phyloP scores from a whole-genome alignment of 805 yeast species.

The Yarrowia bubula region DNA sequence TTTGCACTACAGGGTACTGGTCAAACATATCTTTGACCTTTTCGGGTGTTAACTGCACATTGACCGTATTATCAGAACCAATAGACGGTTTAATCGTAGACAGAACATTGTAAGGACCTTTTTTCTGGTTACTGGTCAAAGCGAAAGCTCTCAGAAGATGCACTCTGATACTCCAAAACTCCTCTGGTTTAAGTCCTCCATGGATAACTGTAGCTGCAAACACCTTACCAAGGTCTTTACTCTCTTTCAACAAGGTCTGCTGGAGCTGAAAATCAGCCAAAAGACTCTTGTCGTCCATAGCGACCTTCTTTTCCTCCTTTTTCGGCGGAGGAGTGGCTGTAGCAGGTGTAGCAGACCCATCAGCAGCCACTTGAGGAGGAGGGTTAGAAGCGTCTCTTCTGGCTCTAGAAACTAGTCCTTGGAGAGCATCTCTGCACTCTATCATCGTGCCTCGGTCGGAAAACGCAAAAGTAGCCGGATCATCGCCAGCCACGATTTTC shows the following conservation, averaged over 20 bases:
- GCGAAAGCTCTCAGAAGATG: conserved; percentile 83
- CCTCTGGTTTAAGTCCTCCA: conserved; percentile 67
- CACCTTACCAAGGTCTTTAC: conserved; percentile 63
- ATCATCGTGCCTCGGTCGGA: conserved; percentile 22
- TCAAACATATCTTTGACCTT: conserved; percentile 85
- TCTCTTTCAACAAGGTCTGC: conserved; percentile 68
- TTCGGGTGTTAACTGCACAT: conserved; percentile 87
- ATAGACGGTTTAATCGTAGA: conserved; percentile 94
- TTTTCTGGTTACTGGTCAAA: conserved; percentile 73
- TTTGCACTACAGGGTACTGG: conserved; percentile 86
- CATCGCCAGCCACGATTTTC: conserved; percentile 45
- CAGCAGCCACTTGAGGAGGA: background rate
- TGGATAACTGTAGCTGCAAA: conserved; percentile 84
- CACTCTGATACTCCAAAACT: conserved; percentile 83
- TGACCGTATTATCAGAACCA: conserved; percentile 86
- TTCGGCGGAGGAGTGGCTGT: conserved; percentile 42
- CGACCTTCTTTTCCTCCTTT: conserved; percentile 34
- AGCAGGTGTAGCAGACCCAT: conserved; percentile 22
- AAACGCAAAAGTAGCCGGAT: conserved; percentile 6
- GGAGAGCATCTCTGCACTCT: conserved; percentile 22
- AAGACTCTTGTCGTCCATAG: conserved; percentile 56
- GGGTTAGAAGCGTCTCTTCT: conserved; percentile 16
- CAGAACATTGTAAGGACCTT: conserved; percentile 91
- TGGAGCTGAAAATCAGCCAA: conserved; percentile 74
- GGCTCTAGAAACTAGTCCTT: conserved; percentile 13